Percentiles rank a stretch among this genome's conserved stretches.
Evolutionary conservation across 2,329 filamentous ascomycete species (phyloP).

Genomic region (Cladosporium halotolerans): DNA sequence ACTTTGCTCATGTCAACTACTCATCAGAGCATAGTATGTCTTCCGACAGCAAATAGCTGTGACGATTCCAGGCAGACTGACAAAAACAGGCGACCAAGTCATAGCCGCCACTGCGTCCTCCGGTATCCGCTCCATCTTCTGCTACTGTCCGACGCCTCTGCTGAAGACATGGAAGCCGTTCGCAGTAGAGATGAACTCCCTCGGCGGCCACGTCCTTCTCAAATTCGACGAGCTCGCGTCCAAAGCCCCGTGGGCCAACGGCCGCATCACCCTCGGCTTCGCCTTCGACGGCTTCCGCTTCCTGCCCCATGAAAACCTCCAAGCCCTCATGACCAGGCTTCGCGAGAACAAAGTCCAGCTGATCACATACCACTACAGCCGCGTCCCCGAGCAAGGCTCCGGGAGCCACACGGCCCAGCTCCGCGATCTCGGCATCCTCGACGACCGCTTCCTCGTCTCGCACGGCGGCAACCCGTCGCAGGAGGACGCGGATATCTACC

Average conservation of each 20-base stretch:
- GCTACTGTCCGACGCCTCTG: constrained; percentile 33
- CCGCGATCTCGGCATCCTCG: constrained; percentile 34
- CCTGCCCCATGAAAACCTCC: constrained; percentile 33
- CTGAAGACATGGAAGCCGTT: constrained; percentile 29
- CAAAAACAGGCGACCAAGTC: constrained; percentile 20
- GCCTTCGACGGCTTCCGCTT: constrained; percentile 39
- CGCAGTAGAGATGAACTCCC: constrained; percentile 21
- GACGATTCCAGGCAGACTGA: not conserved
- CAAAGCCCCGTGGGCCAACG: constrained; percentile 27
- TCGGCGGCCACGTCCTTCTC: constrained; percentile 34
- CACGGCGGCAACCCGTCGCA: constrained; percentile 33
- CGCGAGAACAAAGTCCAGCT: constrained; percentile 33
- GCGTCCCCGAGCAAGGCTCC: constrained; percentile 25
- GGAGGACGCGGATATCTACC: constrained; percentile 33
- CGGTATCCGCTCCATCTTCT: constrained; percentile 43
- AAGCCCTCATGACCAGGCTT: constrained; percentile 33
- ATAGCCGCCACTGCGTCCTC: constrained; percentile 39
- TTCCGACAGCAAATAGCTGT: not conserved
- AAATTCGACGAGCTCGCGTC: constrained; percentile 32
- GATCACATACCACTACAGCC: constrained; percentile 31
- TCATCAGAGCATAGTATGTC: constrained; percentile 23
- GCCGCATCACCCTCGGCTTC: constrained; percentile 38
- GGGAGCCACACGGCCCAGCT: constrained; percentile 22
- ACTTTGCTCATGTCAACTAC: constrained; percentile 32
- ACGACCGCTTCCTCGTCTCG: constrained; percentile 38